A percentile compares a stretch with the other conserved stretches of the same genome.
Conservation (phyloP, 345 rosid species). For the Populus ilicifolia region DNA sequence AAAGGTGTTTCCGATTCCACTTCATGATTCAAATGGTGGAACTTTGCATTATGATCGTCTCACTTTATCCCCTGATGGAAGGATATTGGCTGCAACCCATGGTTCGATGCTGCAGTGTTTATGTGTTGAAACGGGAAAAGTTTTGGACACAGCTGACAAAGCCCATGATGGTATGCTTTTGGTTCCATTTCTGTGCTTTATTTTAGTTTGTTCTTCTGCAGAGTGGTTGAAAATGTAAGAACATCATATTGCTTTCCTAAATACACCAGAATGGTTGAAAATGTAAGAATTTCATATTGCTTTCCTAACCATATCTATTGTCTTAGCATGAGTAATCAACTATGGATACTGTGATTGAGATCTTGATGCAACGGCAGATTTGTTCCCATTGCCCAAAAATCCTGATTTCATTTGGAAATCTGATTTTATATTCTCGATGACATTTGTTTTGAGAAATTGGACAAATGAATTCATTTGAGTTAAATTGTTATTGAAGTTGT, state of each 20-base stretch:
- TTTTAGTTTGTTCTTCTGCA: not conserved
- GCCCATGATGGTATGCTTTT: conserved; percentile 69
- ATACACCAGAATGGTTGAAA: no score
- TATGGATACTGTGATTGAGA: not conserved
- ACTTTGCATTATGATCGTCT: conserved; percentile 75
- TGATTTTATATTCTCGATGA: not conserved
- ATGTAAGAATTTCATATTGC: not conserved
- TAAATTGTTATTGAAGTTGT: not conserved
- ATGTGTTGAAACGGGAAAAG: conserved; percentile 72
- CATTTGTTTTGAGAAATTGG: not conserved
- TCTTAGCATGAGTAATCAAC: not conserved
- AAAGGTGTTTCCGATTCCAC: conserved; percentile 82
- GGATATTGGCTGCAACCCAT: conserved; percentile 69
- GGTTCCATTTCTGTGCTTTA: not conserved
- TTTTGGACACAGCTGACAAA: conserved; percentile 81
- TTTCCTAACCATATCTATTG: not conserved
- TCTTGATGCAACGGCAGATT: not conserved
- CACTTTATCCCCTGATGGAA: conserved; percentile 86
- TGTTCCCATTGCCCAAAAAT: not conserved
- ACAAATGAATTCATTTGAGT: not conserved
- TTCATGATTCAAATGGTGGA: conserved; percentile 57
- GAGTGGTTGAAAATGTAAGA: not conserved
- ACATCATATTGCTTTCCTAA: not conserved
- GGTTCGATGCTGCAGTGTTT: conserved; percentile 86
- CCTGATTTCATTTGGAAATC: not conserved